Evolutionary conservation across 2,329 filamentous ascomycete genomes (phyloP), one percentile per base, ranked within the genome.

Genomic region (Pseudogymnoascus sp.): DNA sequence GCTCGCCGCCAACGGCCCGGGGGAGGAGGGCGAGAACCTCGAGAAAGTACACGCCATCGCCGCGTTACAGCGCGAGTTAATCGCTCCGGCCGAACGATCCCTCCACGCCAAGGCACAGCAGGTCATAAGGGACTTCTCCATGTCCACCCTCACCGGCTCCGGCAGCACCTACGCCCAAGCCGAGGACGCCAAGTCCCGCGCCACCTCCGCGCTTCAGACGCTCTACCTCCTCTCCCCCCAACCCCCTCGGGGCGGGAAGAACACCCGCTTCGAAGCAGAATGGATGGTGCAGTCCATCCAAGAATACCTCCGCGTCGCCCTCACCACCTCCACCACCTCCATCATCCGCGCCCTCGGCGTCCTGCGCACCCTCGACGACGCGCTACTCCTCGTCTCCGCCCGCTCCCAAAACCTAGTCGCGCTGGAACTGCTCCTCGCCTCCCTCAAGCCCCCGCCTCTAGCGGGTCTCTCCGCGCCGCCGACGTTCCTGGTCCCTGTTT

Each of bases 391-490:
- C 70, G 86, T 96, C 21, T 89, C 90, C 6, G 86, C 87, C 4
- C 83, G 90, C 53, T 97, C 93, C 72, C 93, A 96, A 73, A 96
- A 96, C 71, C 85, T 97, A 40, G 86, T 96, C n/a, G 91, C 91
- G 0, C 79, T 97, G 2, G 91, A 96, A 77, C 79, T 86, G 1
- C 83, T 97, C 1, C 84, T 97, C 6, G 84, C 86, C 60, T 79
- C 80, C 3, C 87, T 85, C 2, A 87, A 86, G 68, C 80, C 87
- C 0, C 88, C 90, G 0, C 44, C 74, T 0, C 90, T 95, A 69
- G 88, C 91, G 0, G 67, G 57, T 62, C 69, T 57, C 23, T 64
- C 64, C 62, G 7, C 65, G 28, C 3, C 63, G 50, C 68, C 23
- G 73, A 83, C 79, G 64, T 82, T 97, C 44, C 80, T 97, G 0